Conservation (phyloP, 768 basidiomycete genomes). For the Rhizopogon vulgaris region DNA sequence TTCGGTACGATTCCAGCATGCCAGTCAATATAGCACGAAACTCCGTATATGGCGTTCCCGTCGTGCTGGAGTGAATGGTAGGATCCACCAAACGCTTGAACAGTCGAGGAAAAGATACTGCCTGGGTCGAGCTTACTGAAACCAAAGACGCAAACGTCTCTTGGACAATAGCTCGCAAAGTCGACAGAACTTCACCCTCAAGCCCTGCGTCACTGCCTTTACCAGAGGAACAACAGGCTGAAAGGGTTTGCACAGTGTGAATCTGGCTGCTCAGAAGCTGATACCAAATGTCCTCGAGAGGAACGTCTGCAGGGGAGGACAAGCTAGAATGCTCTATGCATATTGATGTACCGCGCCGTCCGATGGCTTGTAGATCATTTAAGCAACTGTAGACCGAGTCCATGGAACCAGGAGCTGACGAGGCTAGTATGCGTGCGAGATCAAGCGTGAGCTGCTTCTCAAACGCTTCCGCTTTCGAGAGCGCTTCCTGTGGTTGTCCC, state of each 20-base stretch:
- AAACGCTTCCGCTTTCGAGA: slow-evolving; percentile 59
- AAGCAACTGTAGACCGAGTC: slow-evolving; percentile 31
- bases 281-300: slow-evolving; percentile 87
- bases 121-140: slow-evolving; percentile 71
- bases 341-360: slow-evolving; percentile 54
- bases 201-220: slow-evolving; percentile 11
- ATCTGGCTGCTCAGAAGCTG: slow-evolving; percentile 78
- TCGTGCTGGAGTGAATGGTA: slow-evolving; percentile 41
- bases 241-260: slow-evolving; percentile 66
- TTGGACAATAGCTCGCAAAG: slow-evolving; percentile 72
- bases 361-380: slow-evolving; percentile 51
- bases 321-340: slow-evolving; percentile 63
- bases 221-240: slow-evolving; percentile 31
- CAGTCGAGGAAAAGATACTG: slow-evolving; percentile 84
- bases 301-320: slow-evolving; percentile 32
- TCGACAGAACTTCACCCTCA: slow-evolving; percentile 35
- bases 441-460: slow-evolving; percentile 43
- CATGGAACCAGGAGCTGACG: slow-evolving; percentile 8
- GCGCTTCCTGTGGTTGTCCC: slow-evolving; percentile 58
- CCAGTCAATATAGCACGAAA: slow-evolving; percentile 86
- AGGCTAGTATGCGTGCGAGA: slow-evolving; percentile 35
- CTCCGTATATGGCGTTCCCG: slow-evolving; percentile 76
- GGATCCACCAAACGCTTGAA: slow-evolving; percentile 90
- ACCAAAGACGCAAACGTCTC: slow-evolving; percentile 80
- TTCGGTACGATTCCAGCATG: slow-evolving; percentile 94